These are phyloP conservation scores for Tetracentron sinense DNA, from an alignment of 164 flowering plant genomes.

Conservation along the genomic window DNA sequence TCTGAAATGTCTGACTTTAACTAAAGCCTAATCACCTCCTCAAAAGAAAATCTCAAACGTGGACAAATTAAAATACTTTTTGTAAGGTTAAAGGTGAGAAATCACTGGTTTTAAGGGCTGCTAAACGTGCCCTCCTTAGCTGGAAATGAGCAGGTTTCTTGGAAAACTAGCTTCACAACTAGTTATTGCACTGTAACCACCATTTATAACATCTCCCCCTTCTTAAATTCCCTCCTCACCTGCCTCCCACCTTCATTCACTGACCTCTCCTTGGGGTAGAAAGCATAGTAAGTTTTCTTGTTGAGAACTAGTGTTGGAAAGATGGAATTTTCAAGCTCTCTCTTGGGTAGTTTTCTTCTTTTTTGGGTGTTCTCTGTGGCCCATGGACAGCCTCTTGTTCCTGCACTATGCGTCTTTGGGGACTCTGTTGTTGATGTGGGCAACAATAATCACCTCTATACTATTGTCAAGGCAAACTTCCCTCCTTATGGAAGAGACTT, in stretches of 20 bases:
- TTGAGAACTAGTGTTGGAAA: background rate
- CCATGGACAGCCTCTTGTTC: constrained; percentile 72
- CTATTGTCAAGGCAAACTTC: constrained; percentile 74
- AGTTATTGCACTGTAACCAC: constrained; percentile 22
- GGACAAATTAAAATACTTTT: constrained; percentile 13
- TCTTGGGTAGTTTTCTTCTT: constrained; percentile 16
- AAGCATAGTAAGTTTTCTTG: too few relatives aligned
- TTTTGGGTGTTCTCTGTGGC: constrained; percentile 20
- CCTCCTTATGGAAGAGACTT: constrained; percentile 94
- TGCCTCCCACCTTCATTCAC: constrained; percentile 15
- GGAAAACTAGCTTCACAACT: constrained; percentile 8
- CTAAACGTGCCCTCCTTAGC: constrained; percentile 31
- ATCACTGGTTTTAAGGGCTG: constrained; percentile 15
- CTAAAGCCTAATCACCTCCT: background rate
- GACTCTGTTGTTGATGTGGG: constrained; percentile 88
- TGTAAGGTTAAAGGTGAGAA: constrained; percentile 16
- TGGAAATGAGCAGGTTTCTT: constrained; percentile 24
- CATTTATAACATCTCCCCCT: constrained; percentile 2
- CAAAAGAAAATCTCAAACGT: constrained; percentile 1
- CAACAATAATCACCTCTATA: constrained; percentile 66
- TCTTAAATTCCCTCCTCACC: constrained; percentile 27
- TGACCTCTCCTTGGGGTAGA: background rate
- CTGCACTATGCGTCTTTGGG: constrained; percentile 77
- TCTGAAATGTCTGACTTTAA: background rate
- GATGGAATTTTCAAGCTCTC: constrained; percentile 30